Conservation (phyloP, 495 filamentous ascomycete species). For the Entonaema liquescens region DNA sequence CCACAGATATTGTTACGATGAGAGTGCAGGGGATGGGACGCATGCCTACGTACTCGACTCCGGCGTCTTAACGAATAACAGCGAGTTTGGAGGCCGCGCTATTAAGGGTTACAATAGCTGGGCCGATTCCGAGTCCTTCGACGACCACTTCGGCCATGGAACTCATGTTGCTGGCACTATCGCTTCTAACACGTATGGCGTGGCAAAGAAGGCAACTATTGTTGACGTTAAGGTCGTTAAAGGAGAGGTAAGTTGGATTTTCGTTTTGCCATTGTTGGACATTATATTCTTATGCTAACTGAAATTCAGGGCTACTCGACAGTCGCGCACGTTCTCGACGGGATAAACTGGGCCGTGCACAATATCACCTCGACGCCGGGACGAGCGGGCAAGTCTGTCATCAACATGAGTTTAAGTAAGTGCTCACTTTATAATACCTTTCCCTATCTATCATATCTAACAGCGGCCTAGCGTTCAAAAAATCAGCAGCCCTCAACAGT, state of each 20-base stretch:
- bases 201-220: constrained; percentile 49
- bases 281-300: not conserved
- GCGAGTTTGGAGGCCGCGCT: constrained; percentile 62
- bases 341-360: constrained; percentile 58
- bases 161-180: constrained; percentile 52
- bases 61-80: constrained; percentile 58
- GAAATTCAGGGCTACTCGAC: constrained; percentile 47
- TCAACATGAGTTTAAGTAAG: constrained; percentile 59
- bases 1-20: constrained; percentile 52
- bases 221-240: constrained; percentile 52
- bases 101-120: constrained; percentile 56
- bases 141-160: constrained; percentile 53
- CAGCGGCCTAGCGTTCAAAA: constrained; percentile 12
- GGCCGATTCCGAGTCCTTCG: constrained; percentile 39
- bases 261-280: not conserved
- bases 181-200: constrained; percentile 45
- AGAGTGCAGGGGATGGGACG: constrained; percentile 51
- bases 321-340: constrained; percentile 55
- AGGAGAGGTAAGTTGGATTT: constrained; percentile 16
- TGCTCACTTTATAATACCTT: constrained; percentile 23
- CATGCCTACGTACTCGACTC: constrained; percentile 56
- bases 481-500: constrained; percentile 46
- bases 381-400: constrained; percentile 48
- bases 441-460: constrained; percentile 15
- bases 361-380: constrained; percentile 43